Base-by-base conservation (phyloP, 139 green algal species). In the Chlorella ohadii region DNA sequence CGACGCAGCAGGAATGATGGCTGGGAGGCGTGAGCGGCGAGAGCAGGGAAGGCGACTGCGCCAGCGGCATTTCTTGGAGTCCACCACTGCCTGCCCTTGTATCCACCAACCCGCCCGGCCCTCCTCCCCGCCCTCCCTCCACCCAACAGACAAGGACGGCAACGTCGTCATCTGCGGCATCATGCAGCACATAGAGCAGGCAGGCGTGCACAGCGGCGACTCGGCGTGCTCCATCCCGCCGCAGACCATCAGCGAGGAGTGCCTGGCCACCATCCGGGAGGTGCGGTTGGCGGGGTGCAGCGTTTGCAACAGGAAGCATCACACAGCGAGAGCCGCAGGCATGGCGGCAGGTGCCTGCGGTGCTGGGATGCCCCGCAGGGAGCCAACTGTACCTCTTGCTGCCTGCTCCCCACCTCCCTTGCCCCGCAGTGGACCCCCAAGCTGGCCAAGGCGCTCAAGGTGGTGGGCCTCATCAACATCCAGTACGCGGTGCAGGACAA, bases 131-230 rank as follows among this genome's bases (percentile, higher is more conserved):
- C 71, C 25, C 38, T 20, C 68, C 36, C 68, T 25, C 12, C 67
- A 20, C 36, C 67, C 17, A 23, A 56, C 75, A 81, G 90, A 92
- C 83, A 85, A 91, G 78, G 87, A 98, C n/a, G 97, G 97, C 87
- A 98, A 98, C 88, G 95, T 98, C 38, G 91, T 95, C n/a, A 99
- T 99, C 83, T 94, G 92, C 33, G 97, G 96, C 82, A 98, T 99
- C 93, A 99, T 99, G 97, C 97, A 99, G 94, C 97, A 99, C 93
- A 99, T 99, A 85, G 97, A 99, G 94, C 94, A 98, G 83, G 96
- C 96, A 41, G 96, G 96, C 57, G 93, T 99, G 79, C 97, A 99
- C 92, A 97, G 92, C 39, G 97, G 96, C 86, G 97, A 99, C 93
- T 98, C 93, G 1, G 97, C 97, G 0, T 99, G 97, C 94, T 93